Evolutionary conservation across 176 grass and related monocot species (phyloP).

Genomic region (Stipa capillata): DNA sequence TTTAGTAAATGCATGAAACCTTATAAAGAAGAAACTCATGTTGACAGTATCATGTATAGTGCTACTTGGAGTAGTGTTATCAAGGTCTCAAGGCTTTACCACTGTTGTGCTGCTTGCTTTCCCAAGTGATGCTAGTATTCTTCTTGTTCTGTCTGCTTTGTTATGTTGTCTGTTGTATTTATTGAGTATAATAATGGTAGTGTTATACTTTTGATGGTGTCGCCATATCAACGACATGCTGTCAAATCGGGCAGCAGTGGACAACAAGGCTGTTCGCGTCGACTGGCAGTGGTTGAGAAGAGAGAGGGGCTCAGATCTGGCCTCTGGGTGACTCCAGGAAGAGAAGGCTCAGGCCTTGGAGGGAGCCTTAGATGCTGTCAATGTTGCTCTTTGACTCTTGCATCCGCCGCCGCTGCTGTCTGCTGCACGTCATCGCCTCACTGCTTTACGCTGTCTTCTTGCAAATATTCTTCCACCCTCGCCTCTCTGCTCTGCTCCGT

Average conservation of each 20-base stretch:
- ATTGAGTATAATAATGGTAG: neutral
- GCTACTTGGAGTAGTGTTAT: neutral
- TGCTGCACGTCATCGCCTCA: too few species aligned
- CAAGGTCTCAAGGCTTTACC: neutral
- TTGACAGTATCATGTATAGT: neutral
- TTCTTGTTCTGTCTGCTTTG: neutral
- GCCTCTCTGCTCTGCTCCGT: neutral
- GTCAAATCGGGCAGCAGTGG: neutral
- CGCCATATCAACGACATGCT: neutral
- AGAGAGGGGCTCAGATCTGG: too few species aligned
- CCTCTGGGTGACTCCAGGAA: too few species aligned
- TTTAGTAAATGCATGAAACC: neutral
- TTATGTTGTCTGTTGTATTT: neutral
- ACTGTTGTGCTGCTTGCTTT: neutral
- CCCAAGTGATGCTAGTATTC: neutral
- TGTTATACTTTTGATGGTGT: neutral
- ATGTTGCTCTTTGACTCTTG: too few species aligned
- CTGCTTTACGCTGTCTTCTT: neutral
- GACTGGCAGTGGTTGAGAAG: neutral
- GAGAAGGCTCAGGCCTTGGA: too few species aligned
- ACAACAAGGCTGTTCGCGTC: neutral
- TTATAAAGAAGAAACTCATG: neutral
- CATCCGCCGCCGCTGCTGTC: too few species aligned
- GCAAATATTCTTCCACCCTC: neutral
- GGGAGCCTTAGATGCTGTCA: too few species aligned